A percentile compares a stretch with the other conserved stretches of the same genome.
Evolutionary conservation across 164 flowering plant species (phyloP).

Genomic region (Umbilicus rupestris): DNA sequence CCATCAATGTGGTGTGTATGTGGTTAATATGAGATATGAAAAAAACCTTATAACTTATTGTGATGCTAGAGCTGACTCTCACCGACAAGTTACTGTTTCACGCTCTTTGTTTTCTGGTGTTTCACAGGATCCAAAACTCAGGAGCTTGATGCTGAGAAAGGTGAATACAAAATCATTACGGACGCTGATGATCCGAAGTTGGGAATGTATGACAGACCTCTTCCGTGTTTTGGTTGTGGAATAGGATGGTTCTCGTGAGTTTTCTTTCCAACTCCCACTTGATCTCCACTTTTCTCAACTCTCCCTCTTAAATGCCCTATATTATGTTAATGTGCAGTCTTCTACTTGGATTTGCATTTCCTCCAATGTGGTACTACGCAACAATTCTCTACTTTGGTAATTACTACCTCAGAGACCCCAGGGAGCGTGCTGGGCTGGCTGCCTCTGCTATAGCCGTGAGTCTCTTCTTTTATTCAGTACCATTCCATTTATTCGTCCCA

Average conservation of each 20-base stretch:
- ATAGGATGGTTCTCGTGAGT: conserved; percentile 51
- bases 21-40: not conserved
- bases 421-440: conserved; percentile 42
- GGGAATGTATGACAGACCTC: conserved; percentile 38
- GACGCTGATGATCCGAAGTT: conserved; percentile 23
- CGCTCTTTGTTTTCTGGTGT: not conserved
- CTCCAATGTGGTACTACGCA: conserved; percentile 38
- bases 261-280: not conserved
- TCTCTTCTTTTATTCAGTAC: not conserved
- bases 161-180: conserved; percentile 19
- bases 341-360: conserved; percentile 33
- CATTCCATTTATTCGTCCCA: not conserved
- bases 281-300: not conserved
- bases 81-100: not conserved
- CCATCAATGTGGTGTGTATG: not conserved
- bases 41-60: not conserved
- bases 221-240: conserved; percentile 46
- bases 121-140: conserved; percentile 1
- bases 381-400: conserved; percentile 36
- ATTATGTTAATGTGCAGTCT: conserved; percentile 18
- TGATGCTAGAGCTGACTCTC: not conserved
- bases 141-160: conserved; percentile 9
- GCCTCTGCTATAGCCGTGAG: conserved; percentile 43
- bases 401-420: conserved; percentile 36
- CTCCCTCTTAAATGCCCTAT: conserved; percentile 1